Percentiles rank a stretch among this genome's conserved stretches.
phyloP scores from a whole-genome alignment of 2,329 filamentous ascomycete species.

The Alternaria sp. region DNA sequence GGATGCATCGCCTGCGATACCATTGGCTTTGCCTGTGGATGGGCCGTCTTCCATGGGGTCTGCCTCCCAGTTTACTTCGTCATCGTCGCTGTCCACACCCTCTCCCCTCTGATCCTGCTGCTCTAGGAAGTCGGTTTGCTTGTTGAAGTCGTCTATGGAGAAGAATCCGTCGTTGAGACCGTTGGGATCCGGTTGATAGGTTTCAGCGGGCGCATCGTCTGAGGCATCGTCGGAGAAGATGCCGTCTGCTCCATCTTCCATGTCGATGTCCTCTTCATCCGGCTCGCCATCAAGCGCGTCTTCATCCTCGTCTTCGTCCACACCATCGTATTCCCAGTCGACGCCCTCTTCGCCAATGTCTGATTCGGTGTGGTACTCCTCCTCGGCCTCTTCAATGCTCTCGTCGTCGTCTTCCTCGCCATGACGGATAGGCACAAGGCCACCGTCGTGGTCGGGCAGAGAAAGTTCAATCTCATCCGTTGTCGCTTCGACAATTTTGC shows the following conservation, averaged over 20 bases:
- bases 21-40: constrained; percentile 38
- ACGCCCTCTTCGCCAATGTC: constrained; percentile 41
- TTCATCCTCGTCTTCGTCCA: constrained; percentile 39
- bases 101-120: constrained; percentile 81
- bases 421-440: constrained; percentile 21
- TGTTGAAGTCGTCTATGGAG: constrained; percentile 97
- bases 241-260: constrained; percentile 43
- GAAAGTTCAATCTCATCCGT: constrained; percentile 60
- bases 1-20: constrained; percentile 50
- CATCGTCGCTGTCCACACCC: constrained; percentile 74
- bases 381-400: constrained; percentile 37
- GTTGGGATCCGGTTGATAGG: constrained; percentile 74
- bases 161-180: constrained; percentile 98
- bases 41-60: constrained; percentile 66
- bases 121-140: constrained; percentile 87
- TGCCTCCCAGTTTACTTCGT: constrained; percentile 85
- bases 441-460: constrained; percentile 44
- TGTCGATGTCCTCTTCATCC: constrained; percentile 37
- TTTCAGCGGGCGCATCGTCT: constrained; percentile 55
- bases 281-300: constrained; percentile 37
- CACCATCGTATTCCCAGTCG: constrained; percentile 43
- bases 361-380: constrained; percentile 36
- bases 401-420: constrained; percentile 43
- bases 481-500: constrained; percentile 76
- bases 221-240: constrained; percentile 51